Conservation (phyloP, 108 stramenopile genomes). For the Bacterosira constricta region DNA sequence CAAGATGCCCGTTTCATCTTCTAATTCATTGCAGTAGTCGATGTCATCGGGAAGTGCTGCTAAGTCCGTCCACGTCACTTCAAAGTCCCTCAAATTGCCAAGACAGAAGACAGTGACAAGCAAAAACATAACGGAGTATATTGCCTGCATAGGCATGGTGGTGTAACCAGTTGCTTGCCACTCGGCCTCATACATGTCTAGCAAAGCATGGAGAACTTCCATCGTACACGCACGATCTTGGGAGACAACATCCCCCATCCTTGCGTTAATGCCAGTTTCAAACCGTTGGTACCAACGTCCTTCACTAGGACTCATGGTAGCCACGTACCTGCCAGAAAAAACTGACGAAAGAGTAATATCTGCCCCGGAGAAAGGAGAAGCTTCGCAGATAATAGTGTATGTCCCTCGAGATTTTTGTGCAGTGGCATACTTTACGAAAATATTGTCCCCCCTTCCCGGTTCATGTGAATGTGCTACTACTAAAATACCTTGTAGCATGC, state of each 20-base stretch:
- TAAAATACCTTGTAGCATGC: too few relatives aligned
- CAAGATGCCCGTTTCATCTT: background rate
- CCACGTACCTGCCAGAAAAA: background rate
- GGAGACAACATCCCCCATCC: too few relatives aligned
- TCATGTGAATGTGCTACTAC: background rate
- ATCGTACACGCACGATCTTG: too few relatives aligned
- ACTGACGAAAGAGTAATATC: background rate
- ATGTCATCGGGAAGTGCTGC: conserved; percentile 4
- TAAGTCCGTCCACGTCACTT: conserved; percentile 24
- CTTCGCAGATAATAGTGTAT: conserved; percentile 14
- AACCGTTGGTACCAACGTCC: too few relatives aligned
- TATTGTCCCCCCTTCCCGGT: background rate
- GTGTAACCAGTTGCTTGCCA: too few relatives aligned
- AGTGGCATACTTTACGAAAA: too few relatives aligned
- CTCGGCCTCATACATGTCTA: background rate
- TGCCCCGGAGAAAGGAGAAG: too few relatives aligned
- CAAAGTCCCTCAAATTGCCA: conserved; percentile 9
- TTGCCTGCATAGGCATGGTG: background rate
- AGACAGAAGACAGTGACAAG: background rate
- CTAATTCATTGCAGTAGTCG: background rate
- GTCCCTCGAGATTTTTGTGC: background rate
- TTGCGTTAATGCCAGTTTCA: too few relatives aligned
- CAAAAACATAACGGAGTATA: too few relatives aligned
- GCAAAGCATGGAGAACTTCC: too few relatives aligned
- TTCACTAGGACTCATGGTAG: background rate